Evolutionary conservation across 805 yeast species (phyloP), one percentile per base, ranked within the genome.

Genomic region (Pichia paraexigua): DNA sequence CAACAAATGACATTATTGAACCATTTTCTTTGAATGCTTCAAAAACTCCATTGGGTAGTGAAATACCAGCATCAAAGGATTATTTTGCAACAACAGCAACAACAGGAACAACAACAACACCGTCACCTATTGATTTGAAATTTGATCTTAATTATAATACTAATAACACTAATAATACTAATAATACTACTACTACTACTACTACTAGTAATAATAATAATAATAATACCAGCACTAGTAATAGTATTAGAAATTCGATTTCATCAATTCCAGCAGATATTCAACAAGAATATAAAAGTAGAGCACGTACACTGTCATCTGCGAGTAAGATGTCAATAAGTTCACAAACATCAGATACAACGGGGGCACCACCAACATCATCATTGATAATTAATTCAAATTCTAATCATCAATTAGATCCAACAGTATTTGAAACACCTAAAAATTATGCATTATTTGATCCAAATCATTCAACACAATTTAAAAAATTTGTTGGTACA

Each of bases 401-500:
- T 3, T 41, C 45, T 1, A 45, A 30, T 17, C n/a, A 25, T 13
- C 41, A 13, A 13, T 9, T 45, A 11, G 56, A 53, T 28, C 25
- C 46, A 0, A 13, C 52, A 7, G 22, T 20, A 6, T 46, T 58
- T 2, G 67, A 61, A 39, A 56, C 60, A 5, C 62, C 73, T 1
- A 73, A 74, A 43, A 48, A 44, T 51, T 76, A 77, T 54, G 89
- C 90, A 0, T 72, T 91, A 43, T 88, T 82, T 63, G 90, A 90
- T 64, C 95, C 96, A 0, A 53, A 55, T 9, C 52, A 57, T 18
- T 59, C 67, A 7, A 74, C 76, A 1, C 79, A 77, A 48, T 71
- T 75, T 25, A 78, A 82, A 59, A 78, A 77, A 55, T 91, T 92
- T 60, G 96, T 90, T 32, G 99, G 99, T 0, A 94, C 99, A 0